phyloP scores from a whole-genome alignment of 2,329 filamentous ascomycete genomes.

The Iodosphaeria phyllophila region DNA sequence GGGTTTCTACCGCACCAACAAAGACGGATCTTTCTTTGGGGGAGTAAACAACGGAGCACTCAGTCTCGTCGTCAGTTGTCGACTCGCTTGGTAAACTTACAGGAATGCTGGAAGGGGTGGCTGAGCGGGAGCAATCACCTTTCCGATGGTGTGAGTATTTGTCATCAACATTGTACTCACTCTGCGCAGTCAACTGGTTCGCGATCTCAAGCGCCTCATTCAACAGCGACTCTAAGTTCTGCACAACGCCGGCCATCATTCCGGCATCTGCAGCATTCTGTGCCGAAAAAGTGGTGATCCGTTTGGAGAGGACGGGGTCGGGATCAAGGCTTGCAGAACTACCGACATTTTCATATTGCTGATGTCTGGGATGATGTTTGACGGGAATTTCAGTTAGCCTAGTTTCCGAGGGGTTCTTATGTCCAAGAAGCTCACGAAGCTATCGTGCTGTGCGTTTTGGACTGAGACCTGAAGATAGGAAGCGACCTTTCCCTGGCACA shows the following conservation, averaged over 20 bases:
- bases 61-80: conserved; percentile 4
- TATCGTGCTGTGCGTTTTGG: conserved; percentile 8
- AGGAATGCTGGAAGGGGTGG: conserved; percentile 4
- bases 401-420: conserved; percentile 4
- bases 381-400: conserved; percentile 10
- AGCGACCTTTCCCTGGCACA: conserved; percentile 3
- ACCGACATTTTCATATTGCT: conserved; percentile 6
- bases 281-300: conserved; percentile 10
- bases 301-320: conserved; percentile 4
- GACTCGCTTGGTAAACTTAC: conserved; percentile 5
- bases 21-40: conserved; percentile 4
- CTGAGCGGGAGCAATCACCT: too few relatives aligned
- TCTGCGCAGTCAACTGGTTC: conserved; percentile 18
- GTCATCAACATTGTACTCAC: conserved; percentile 9
- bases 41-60: conserved; percentile 1
- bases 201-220: conserved; percentile 25
- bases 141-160: conserved; percentile 4
- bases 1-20: conserved; percentile 4
- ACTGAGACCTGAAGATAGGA: conserved; percentile 5
- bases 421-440: conserved; percentile 11
- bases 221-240: conserved; percentile 25
- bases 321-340: conserved; percentile 4
- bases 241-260: conserved; percentile 9
- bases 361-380: conserved; percentile 7
- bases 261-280: conserved; percentile 7